Evolutionary conservation across 1,284 basidiomycete genomes (phyloP).

Genomic region (Volvariella volvacea): DNA sequence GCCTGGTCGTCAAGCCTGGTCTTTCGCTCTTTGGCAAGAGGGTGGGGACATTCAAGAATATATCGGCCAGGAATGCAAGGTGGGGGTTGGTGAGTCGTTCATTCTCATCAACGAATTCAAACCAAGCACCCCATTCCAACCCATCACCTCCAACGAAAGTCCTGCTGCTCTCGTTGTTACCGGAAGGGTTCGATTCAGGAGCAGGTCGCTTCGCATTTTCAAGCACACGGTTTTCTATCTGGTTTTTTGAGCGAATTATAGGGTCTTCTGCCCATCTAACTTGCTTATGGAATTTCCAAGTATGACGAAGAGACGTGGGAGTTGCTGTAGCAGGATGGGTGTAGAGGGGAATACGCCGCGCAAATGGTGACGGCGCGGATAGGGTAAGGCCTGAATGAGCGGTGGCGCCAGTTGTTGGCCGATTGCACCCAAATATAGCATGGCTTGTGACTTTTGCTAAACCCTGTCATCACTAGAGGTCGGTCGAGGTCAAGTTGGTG

Average conservation of each 20-base stretch:
- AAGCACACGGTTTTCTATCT: slow-evolving; percentile 21
- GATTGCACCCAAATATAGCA: slow-evolving; percentile 48
- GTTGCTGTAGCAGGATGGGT: slow-evolving; percentile 37
- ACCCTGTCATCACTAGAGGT: slow-evolving; percentile 24
- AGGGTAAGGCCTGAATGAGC: slow-evolving; percentile 23
- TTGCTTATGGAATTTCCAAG: slow-evolving; percentile 30
- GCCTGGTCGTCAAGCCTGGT: slow-evolving; percentile 22
- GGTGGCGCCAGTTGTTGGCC: slow-evolving; percentile 20
- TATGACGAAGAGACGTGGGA: slow-evolving; percentile 12
- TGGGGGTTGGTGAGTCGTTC: slow-evolving; percentile 39
- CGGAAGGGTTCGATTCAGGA: too few species aligned
- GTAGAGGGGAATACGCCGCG: slow-evolving; percentile 47
- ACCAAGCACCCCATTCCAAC: slow-evolving; percentile 52
- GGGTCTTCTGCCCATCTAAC: slow-evolving; percentile 33
- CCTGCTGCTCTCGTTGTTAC: slow-evolving; percentile 25
- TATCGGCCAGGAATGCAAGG: slow-evolving; percentile 50
- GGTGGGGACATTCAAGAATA: slow-evolving; percentile 34
- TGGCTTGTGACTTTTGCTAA: slow-evolving; percentile 42
- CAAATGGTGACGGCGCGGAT: slow-evolving; percentile 43
- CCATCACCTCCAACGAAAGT: slow-evolving; percentile 36
- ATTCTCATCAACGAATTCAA: slow-evolving; percentile 33
- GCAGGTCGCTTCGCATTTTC: too few species aligned
- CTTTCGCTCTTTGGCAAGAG: slow-evolving; percentile 35
- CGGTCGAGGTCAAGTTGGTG: slow-evolving; percentile 1
- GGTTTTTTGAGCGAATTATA: slow-evolving; percentile 30